These are phyloP conservation scores for Tuber umbilicatum DNA, from an alignment of 495 filamentous ascomycete genomes.

Conservation along the genomic window DNA sequence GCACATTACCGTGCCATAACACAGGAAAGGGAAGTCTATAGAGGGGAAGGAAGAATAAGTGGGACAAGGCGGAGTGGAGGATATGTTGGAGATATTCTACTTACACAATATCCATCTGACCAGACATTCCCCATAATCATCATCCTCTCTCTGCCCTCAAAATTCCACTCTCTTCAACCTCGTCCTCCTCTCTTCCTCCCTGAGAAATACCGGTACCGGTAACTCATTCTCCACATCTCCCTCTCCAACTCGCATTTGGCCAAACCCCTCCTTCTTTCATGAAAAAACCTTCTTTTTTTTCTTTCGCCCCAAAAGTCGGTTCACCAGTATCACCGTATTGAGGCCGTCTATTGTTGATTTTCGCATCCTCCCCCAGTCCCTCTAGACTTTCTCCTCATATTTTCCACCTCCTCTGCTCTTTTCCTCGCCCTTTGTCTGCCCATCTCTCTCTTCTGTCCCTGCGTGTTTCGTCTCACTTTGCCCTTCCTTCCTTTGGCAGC, in stretches of 20 bases:
- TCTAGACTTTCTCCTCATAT: constrained; percentile 20
- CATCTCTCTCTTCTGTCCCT: constrained; percentile 8
- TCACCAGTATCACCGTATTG: not conserved
- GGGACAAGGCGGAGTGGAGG: constrained; percentile 9
- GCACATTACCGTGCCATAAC: not conserved
- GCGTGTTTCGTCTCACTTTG: constrained; percentile 35
- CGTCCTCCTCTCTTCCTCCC: not conserved
- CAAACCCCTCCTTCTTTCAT: not conserved
- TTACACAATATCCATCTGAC: constrained; percentile 15
- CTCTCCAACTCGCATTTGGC: not conserved
- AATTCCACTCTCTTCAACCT: constrained; percentile 9
- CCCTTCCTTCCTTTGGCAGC: constrained; percentile 35
- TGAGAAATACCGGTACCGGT: not conserved
- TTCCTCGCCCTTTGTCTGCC: constrained; percentile 20
- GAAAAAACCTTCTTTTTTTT: not conserved
- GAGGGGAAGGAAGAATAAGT: not conserved
- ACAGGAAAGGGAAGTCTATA: not conserved
- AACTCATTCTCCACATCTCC: not conserved
- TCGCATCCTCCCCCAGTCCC: not conserved
- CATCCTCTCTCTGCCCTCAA: not conserved
- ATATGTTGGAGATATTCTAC: constrained; percentile 10
- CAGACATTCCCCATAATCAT: constrained; percentile 11
- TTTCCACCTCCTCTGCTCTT: constrained; percentile 22
- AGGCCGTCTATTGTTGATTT: not conserved
- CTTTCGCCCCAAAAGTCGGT: too few species aligned